Conservation (phyloP, 164 flowering plant genomes). For the Buxus sempervirens region DNA sequence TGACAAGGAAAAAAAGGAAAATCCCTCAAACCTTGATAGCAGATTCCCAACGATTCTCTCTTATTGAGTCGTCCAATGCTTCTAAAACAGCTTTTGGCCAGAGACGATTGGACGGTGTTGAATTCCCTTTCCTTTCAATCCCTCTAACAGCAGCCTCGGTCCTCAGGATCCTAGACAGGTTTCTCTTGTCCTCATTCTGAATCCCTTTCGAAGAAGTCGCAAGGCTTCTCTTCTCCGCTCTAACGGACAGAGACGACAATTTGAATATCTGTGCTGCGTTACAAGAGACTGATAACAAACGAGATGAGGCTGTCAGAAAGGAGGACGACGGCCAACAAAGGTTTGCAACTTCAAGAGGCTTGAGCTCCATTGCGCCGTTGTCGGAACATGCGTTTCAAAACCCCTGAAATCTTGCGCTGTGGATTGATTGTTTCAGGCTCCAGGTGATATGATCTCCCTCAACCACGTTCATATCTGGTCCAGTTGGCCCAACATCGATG, state of each 20-base stretch:
- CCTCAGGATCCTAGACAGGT: conserved; percentile 64
- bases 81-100: conserved; percentile 86
- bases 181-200: conserved; percentile 46
- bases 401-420: neutral
- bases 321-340: conserved; percentile 12
- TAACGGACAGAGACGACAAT: conserved; percentile 8
- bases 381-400: neutral
- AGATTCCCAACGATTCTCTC: conserved; percentile 56
- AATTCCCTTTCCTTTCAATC: conserved; percentile 60
- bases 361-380: conserved; percentile 13
- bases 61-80: conserved; percentile 66
- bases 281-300: neutral
- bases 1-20: conserved; percentile 3
- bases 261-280: conserved; percentile 6
- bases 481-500: too few relatives aligned
- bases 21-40: conserved; percentile 66
- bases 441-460: too few relatives aligned
- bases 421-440: too few relatives aligned
- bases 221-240: conserved; percentile 31
- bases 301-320: neutral
- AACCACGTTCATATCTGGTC: too few relatives aligned
- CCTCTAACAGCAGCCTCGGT: conserved; percentile 66
- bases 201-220: conserved; percentile 26
- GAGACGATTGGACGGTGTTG: conserved; percentile 41
- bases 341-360: conserved; percentile 9